Evolutionary conservation across 371 early-diverging fungal species (phyloP), one percentile per base, ranked within the genome.

Genomic region (Mucor circinelloides): DNA sequence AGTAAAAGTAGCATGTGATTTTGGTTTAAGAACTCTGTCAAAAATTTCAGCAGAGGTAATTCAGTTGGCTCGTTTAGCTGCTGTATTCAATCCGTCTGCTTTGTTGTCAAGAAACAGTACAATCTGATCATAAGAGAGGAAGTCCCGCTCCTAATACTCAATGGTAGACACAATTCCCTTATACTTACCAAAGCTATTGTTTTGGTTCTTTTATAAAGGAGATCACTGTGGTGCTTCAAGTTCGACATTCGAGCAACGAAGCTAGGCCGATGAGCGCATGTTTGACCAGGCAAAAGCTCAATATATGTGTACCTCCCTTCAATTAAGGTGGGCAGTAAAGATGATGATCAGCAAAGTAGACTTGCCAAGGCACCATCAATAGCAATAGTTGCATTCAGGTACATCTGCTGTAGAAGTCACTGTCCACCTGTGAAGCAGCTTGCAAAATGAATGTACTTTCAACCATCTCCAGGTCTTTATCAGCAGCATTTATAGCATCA

Each of bases 331-430:
- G 28, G 72, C 73, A 4, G 74, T 83, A 17, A 83, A 70, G 1
- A 77, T 80, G 1, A 83, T 64, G 36, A n/a, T n/a, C n/a, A 83
- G 78, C 0, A 73, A 50, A 58, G 76, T 71, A 0, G 73, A 74
- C 42, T 78, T 56, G 0, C 79, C 73, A 48, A 64, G 64, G 0
- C 21, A 5, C 0, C 73, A 30, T 0, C 74, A 64, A 78, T 71
- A 0, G 62, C 60, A 70, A 79, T n/a, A n/a, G n/a, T 74, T 0
- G 71, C 62, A 62, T 80, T 69, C 38, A 77, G 74, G 25, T 70
- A 78, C 10, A 60, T 52, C 27, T 73, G 62, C 1, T 31, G 34
- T 59, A 59, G 44, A 50, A 58, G 36, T n/a, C 60, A 5, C 4
- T 58, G 38, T 10, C 59, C 50, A 7, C 66, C 52, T 28, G 12